phyloP scores from a whole-genome alignment of 2,329 filamentous ascomycete species.

The Decorospora gaudefroyi region DNA sequence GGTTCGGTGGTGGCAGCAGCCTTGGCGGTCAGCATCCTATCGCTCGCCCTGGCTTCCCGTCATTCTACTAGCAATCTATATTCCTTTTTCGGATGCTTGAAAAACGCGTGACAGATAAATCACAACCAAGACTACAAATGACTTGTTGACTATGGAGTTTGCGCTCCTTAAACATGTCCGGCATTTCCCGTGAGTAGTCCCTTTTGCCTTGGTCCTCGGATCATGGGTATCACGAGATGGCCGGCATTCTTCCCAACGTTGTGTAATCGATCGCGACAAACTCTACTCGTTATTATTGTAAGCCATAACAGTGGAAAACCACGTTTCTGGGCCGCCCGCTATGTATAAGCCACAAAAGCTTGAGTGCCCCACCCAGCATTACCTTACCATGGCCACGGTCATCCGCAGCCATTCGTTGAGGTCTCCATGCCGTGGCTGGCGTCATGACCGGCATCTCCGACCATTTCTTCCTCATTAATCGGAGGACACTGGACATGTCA shows the following conservation, averaged over 20 bases:
- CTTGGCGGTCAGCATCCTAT: constrained; percentile 10
- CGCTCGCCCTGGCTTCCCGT: constrained; percentile 2
- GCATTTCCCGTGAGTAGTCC: too few relatives aligned
- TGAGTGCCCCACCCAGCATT: not conserved
- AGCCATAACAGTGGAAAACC: too few relatives aligned
- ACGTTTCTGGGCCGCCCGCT: too few relatives aligned
- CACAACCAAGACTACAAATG: too few relatives aligned
- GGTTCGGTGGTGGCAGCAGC: constrained; percentile 10
- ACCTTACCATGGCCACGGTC: not conserved
- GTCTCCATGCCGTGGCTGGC: not conserved
- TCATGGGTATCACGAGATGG: too few relatives aligned
- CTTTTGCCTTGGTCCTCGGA: too few relatives aligned
- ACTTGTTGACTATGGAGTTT: too few relatives aligned
- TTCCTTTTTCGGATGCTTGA: constrained; percentile 5
- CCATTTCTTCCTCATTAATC: constrained; percentile 1
- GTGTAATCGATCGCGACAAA: too few relatives aligned
- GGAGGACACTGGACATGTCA: not conserved
- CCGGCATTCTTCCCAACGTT: too few relatives aligned
- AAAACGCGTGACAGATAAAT: constrained; percentile 1
- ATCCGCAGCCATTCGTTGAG: constrained; percentile 3
- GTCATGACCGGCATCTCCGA: constrained; percentile 4
- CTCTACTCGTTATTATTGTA: too few relatives aligned
- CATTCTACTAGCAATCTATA: constrained; percentile 7
- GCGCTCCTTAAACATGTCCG: too few relatives aligned
- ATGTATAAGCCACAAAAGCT: constrained; percentile 1